Evolutionary conservation across 805 yeast species (phyloP), one percentile per base, ranked within the genome.

Genomic region (Starmerella gropengiesseri): DNA sequence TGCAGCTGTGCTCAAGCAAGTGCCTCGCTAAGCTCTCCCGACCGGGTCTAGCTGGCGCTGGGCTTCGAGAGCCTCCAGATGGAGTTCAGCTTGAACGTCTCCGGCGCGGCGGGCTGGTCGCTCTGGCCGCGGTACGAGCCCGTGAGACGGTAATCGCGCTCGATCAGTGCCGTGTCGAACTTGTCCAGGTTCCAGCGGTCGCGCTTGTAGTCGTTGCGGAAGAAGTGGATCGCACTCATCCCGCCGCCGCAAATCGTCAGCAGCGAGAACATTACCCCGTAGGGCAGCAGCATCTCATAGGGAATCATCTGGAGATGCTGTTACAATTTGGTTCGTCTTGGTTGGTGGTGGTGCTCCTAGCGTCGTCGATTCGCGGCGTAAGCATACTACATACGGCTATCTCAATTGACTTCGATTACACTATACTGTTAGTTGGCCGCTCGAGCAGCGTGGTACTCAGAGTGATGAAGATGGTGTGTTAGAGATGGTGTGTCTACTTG

Each of bases 81-180:
- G n/a, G 81, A 71, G 58, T 73, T 76, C n/a, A 82, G 76, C 64
- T 78, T 81, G 70, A 84, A 83, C 25, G 69, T 71, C 47, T 79
- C 87, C 29, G 86, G 85, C 4, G 93, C 94, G 31, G 70, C 63
- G 6, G 86, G 72, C 32, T 67, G 71, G 49, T 74, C 76, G 38
- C 70, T 60, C 59, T 81, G 89, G 29, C 78, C 87, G 57, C 94
- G 70, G 55, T 65, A 68, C 31, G 70, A 68, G 20, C 94, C 94
- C 9, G 94, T 83, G 55, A 83, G 66, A 51, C 89, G 69, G 57
- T 71, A 68, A 61, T 83, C 94, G 56, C 94, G 70, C 50, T 78
- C 79, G 63, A 82, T 75, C 70, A 66, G 60, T 28, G 48, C 45
- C 41, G 61, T 55, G 53, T 74, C 78, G 70, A 74, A 74, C 51